These are phyloP conservation scores for Lepiota venenata DNA, from an alignment of 768 basidiomycete genomes.

Conservation along the genomic window DNA sequence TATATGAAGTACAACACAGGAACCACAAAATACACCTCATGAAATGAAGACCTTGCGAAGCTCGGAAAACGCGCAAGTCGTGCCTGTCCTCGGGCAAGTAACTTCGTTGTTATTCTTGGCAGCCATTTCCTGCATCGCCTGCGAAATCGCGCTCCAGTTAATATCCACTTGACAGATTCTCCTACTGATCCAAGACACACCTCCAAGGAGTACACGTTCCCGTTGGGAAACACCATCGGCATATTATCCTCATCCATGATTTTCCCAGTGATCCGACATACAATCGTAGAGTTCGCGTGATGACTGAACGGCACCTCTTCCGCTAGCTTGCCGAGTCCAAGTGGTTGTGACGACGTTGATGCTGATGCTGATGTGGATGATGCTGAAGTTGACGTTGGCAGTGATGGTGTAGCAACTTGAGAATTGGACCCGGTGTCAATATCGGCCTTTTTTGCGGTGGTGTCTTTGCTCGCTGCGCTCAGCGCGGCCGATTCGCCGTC, in stretches of 20 bases:
- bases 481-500: constrained; percentile 47
- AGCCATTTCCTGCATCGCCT: constrained; percentile 90
- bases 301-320: constrained; percentile 89
- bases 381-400: not conserved
- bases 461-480: constrained; percentile 4
- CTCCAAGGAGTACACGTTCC: constrained; percentile 91
- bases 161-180: constrained; percentile 1
- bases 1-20: not conserved
- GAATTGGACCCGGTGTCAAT: constrained; percentile 1
- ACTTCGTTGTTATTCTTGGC: constrained; percentile 73
- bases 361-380: not conserved
- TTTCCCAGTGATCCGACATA: constrained; percentile 85
- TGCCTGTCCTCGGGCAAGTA: constrained; percentile 77
- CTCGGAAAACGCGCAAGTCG: constrained; percentile 57
- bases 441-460: constrained; percentile 1
- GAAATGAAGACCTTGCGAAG: constrained; percentile 92
- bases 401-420: not conserved
- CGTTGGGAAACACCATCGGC: constrained; percentile 89
- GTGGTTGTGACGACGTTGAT: constrained; percentile 23
- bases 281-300: constrained; percentile 93
- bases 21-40: constrained; percentile 28
- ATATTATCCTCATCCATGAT: constrained; percentile 95
- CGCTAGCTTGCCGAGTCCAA: constrained; percentile 71
- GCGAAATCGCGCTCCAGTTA: constrained; percentile 16
- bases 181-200: constrained; percentile 41